Evolutionary conservation across 169 alveolate species (phyloP), one percentile per base, ranked within the genome.

Genomic region (Eimeria brunetti): DNA sequence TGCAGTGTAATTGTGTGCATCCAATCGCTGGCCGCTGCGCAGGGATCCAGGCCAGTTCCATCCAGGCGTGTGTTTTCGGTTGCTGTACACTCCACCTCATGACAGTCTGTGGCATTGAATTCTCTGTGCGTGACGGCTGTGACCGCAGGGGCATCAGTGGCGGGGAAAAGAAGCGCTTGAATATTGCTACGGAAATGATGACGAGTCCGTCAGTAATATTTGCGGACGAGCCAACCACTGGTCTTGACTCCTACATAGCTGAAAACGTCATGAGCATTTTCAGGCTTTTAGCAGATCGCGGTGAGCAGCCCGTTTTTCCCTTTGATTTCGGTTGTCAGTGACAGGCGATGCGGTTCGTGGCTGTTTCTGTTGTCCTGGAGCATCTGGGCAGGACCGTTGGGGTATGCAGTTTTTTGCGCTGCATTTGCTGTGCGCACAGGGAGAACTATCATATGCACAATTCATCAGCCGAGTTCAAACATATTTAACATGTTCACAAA

Each of bases 151-250:
- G 98, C 30, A 92, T 97, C 73, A 97, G 98, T n/a, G 98, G 98
- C 41, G 98, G 98, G 30, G 98, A 97, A 94, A 97, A 97, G 94
- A 97, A 97, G 90, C 97, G 98, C 76, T 90, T 96, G 76, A 95
- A 96, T 41, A 93, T 97, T 64, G 98, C 98, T 22, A 95, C 97
- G 51, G 98, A 96, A 85, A 81, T 97, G 80, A 85, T 97, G 78
- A 97, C 98, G 16, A 96, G 96, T 73, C 98, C 98, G 62, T 86
- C 97, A 22, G 94, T 97, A 38, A 94, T 97, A 30, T 97, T 97
- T 88, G 97, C 97, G 24, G 98, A 97, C 96, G 98, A 97, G 81
- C 98, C 98, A 9, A 97, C 98, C 30, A 96, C 98, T 20, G 98
- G 98, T 18, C 95, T 96, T 53, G 96, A 94, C 96, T 69, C 96